Conservation (phyloP, 202 grass and related monocot species). For the Zizania palustris region DNA sequence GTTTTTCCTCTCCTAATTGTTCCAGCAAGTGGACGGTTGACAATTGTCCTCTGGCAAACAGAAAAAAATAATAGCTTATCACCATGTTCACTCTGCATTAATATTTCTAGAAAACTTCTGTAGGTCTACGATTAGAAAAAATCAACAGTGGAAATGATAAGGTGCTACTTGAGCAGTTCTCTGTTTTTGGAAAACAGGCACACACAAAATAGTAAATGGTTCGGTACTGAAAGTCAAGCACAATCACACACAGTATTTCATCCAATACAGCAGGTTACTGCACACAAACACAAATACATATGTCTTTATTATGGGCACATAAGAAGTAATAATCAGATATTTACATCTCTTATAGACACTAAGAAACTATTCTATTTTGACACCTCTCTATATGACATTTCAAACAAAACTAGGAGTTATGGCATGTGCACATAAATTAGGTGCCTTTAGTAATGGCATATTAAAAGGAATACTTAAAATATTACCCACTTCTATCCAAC, state of each 20-base stretch:
- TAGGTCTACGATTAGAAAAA: neutral
- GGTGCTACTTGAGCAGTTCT: neutral
- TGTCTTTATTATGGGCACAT: neutral
- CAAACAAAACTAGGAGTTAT: neutral
- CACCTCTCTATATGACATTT: neutral
- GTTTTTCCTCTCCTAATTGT: constrained; percentile 81
- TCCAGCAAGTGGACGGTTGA: constrained; percentile 89
- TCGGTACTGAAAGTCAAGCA: neutral
- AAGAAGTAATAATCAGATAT: neutral
- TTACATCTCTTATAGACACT: neutral
- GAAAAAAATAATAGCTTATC: neutral
- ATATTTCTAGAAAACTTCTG: neutral
- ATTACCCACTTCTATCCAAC: neutral
- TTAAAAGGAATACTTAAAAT: neutral
- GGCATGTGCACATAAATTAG: neutral
- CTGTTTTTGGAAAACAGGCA: constrained; percentile 23
- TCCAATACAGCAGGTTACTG: constrained; percentile 3
- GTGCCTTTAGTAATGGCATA: neutral
- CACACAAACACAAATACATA: neutral
- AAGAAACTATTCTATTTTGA: neutral
- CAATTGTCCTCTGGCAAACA: constrained; percentile 58
- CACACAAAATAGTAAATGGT: neutral
- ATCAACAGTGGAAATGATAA: neutral
- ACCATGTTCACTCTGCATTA: neutral
- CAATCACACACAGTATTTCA: neutral